Evolutionary conservation across 306 rosid species (phyloP).

Genomic region (Ceratonia siliqua): DNA sequence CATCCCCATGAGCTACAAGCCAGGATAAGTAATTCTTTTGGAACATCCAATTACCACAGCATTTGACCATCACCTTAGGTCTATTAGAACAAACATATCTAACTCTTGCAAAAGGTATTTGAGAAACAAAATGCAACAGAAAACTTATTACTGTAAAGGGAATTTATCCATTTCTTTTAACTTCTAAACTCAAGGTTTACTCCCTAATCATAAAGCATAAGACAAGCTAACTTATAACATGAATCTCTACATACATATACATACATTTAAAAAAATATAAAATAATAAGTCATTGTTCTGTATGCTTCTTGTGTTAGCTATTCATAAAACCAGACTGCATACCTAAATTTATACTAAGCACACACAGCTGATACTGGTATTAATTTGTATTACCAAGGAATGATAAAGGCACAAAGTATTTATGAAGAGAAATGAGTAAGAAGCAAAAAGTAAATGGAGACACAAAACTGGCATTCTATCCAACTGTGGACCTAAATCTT

Average conservation of each 20-base stretch:
- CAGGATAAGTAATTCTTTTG: neutral
- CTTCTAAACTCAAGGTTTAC: slow-evolving; percentile 24
- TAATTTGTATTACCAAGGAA: neutral
- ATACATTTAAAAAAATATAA: neutral
- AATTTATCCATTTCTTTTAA: neutral
- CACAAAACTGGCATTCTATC: neutral
- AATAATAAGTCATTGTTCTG: neutral
- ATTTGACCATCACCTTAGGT: neutral
- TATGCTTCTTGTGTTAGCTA: neutral
- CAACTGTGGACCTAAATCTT: neutral
- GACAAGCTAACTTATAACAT: slow-evolving; percentile 13
- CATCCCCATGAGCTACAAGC: slow-evolving; percentile 20
- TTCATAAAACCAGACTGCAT: neutral
- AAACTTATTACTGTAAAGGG: slow-evolving; percentile 18
- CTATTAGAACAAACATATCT: neutral
- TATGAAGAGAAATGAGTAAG: neutral
- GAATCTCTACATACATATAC: neutral
- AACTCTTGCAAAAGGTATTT: neutral
- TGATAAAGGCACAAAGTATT: neutral
- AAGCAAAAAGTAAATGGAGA: neutral
- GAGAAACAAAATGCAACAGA: neutral
- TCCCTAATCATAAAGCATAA: slow-evolving; percentile 4
- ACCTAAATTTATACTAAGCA: neutral
- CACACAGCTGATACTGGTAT: neutral
- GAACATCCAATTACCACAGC: slow-evolving; percentile 2